A percentile compares a stretch with the other conserved stretches of the same genome.
Conservation (phyloP, 306 rosid genomes). For the Dicorynia guianensis region DNA sequence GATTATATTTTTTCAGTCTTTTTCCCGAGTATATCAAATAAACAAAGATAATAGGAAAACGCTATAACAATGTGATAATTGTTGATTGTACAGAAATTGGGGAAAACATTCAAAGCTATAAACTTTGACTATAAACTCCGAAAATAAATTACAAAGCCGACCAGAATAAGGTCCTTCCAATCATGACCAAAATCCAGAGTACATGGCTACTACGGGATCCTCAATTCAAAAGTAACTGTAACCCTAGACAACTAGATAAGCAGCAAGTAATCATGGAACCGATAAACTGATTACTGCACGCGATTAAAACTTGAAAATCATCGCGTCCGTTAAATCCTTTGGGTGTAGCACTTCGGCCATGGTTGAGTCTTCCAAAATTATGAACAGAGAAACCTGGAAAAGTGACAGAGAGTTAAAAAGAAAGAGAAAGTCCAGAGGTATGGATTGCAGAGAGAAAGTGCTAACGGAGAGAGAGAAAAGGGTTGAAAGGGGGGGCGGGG, state of each 20-base stretch:
- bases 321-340: not conserved
- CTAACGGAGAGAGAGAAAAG: not conserved
- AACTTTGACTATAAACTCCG: conserved; percentile 37
- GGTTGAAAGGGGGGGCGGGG: too few species aligned
- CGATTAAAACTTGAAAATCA: conserved; percentile 24
- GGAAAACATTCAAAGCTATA: conserved; percentile 48
- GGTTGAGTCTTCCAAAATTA: not conserved
- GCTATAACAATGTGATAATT: conserved; percentile 55
- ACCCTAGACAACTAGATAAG: conserved; percentile 29
- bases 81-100: conserved; percentile 61
- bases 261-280: not conserved
- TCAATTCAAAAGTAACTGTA: conserved; percentile 19
- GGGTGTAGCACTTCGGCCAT: not conserved
- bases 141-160: conserved; percentile 47
- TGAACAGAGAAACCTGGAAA: not conserved
- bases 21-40: conserved; percentile 39
- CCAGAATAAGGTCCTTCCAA: conserved; percentile 36
- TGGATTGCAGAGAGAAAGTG: not conserved
- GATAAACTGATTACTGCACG: not conserved
- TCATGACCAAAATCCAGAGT: conserved; percentile 39
- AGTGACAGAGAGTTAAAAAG: not conserved
- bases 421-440: not conserved
- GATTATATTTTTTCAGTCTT: conserved; percentile 38
- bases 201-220: conserved; percentile 47
- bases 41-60: conserved; percentile 36